Percentiles rank a stretch among this genome's conserved stretches.
Conservation (phyloP, 305 asterid species). For the Solanum hybrid region DNA sequence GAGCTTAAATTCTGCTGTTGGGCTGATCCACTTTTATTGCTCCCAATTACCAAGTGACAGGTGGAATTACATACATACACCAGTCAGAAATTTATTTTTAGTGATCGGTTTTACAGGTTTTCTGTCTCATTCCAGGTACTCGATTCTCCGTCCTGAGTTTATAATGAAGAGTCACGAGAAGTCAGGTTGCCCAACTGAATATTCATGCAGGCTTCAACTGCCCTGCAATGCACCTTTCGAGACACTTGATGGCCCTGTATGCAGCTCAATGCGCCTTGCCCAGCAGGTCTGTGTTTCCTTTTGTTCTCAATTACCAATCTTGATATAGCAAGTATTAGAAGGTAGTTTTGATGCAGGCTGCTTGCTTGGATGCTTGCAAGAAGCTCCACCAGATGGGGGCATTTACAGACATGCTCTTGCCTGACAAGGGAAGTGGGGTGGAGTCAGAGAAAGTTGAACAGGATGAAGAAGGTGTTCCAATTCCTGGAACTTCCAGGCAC, state of each 20-base stretch:
- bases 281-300: slow-evolving; percentile 64
- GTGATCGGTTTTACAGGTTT: background rate
- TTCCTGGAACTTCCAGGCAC: slow-evolving; percentile 97
- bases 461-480: slow-evolving; percentile 87
- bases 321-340: background rate
- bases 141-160: slow-evolving; percentile 97
- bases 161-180: slow-evolving; percentile 86
- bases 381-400: slow-evolving; percentile 99
- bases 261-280: slow-evolving; percentile 94
- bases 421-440: slow-evolving; percentile 87
- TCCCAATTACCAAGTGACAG: slow-evolving; percentile 99
- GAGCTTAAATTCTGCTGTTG: slow-evolving; percentile 99
- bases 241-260: slow-evolving; percentile 89
- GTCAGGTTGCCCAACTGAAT: slow-evolving; percentile 63
- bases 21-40: slow-evolving; percentile 95
- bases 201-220: slow-evolving; percentile 98
- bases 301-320: background rate
- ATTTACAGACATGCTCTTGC: slow-evolving; percentile 97
- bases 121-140: slow-evolving; percentile 46
- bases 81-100: background rate
- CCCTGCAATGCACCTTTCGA: slow-evolving; percentile 99
- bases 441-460: slow-evolving; percentile 70
- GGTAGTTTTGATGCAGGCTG: slow-evolving; percentile 52
- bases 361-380: slow-evolving; percentile 98
- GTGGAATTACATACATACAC: slow-evolving; percentile 22